These are phyloP conservation scores for Dioscorea dumetorum DNA, from an alignment of 106 monocot genomes.

Conservation along the genomic window DNA sequence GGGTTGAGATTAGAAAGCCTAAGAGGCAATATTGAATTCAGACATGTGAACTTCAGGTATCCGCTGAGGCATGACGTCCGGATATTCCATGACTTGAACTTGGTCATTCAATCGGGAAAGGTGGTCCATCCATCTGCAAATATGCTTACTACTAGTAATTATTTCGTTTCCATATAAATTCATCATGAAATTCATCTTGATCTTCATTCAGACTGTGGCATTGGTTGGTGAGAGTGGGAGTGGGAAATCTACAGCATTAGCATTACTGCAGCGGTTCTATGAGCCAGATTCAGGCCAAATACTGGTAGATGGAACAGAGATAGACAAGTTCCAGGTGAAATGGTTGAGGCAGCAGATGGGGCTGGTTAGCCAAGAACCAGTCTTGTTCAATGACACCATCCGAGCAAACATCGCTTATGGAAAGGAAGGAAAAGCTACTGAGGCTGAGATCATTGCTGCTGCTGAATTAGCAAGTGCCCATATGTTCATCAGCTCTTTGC, in stretches of 20 bases:
- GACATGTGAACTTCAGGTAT: slow-evolving; percentile 46
- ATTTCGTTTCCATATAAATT: too few relatives aligned
- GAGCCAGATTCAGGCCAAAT: slow-evolving; percentile 46
- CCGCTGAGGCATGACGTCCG: slow-evolving; percentile 43
- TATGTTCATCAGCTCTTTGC: slow-evolving; percentile 48
- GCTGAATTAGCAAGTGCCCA: slow-evolving; percentile 54
- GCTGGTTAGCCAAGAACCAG: slow-evolving; percentile 61
- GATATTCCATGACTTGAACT: slow-evolving; percentile 45
- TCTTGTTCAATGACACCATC: slow-evolving; percentile 56
- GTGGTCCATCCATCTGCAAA: slow-evolving; percentile 8
- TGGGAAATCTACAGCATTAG: slow-evolving; percentile 59
- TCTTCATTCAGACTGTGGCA: slow-evolving; percentile 30
- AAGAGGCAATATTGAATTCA: slow-evolving; percentile 43
- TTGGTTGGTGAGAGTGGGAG: slow-evolving; percentile 70
- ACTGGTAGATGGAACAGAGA: slow-evolving; percentile 52
- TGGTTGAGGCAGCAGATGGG: slow-evolving; percentile 73
- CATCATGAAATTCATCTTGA: too few relatives aligned
- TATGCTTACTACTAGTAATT: not conserved
- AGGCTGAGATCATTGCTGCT: slow-evolving; percentile 50
- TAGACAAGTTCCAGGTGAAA: slow-evolving; percentile 33
- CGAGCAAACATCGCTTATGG: slow-evolving; percentile 64
- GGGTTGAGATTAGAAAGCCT: slow-evolving; percentile 24
- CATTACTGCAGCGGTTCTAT: slow-evolving; percentile 62
- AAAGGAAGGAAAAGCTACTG: slow-evolving; percentile 51
- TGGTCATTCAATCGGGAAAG: slow-evolving; percentile 42